Evolutionary conservation across 345 rosid genomes (phyloP).

Genomic region (Arabidopsis arenosa): DNA sequence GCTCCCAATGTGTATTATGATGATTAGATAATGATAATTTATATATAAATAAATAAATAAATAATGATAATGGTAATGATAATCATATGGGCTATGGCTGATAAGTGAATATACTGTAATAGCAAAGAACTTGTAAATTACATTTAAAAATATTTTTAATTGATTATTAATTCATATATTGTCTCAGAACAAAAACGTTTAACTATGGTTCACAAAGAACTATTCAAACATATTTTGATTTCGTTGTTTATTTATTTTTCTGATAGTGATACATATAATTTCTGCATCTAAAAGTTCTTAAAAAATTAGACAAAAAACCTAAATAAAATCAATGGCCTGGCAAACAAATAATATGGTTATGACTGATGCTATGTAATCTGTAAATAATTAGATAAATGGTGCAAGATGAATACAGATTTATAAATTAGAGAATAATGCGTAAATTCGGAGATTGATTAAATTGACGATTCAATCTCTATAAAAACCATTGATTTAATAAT

Average conservation of each 20-base stretch:
- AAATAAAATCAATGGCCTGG: not conserved
- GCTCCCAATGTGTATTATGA: constrained; percentile 32
- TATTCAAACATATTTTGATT: not conserved
- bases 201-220: not conserved
- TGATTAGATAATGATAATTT: constrained; percentile 30
- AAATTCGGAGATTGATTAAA: constrained; percentile 14
- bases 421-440: not conserved
- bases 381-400: too few species aligned
- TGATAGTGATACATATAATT: not conserved
- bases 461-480: constrained; percentile 18
- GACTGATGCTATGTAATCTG: not conserved
- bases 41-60: not conserved
- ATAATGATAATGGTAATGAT: constrained; percentile 7
- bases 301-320: not conserved
- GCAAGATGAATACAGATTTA: too few species aligned
- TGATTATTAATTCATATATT: not conserved
- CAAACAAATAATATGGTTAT: not conserved
- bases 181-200: not conserved
- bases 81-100: constrained; percentile 14
- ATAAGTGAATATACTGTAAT: constrained; percentile 18
- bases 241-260: not conserved
- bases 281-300: not conserved
- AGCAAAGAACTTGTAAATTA: constrained; percentile 4
- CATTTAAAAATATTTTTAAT: not conserved
- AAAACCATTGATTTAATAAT: constrained; percentile 22